Conservation (phyloP, 2,329 filamentous ascomycete genomes). For the Xylaria sp. region DNA sequence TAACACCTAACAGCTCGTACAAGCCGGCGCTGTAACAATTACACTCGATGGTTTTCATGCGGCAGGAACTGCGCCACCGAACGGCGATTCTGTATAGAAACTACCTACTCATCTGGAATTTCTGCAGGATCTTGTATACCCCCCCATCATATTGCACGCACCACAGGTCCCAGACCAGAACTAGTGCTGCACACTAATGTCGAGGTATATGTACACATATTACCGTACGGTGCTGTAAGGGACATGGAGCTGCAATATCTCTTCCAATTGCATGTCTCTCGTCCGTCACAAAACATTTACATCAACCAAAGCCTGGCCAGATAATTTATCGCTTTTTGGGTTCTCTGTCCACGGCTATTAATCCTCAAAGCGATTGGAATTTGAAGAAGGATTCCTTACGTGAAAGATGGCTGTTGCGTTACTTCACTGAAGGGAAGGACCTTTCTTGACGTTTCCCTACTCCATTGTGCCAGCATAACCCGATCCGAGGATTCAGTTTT, state of each 20-base stretch:
- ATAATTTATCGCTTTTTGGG: constrained; percentile 36
- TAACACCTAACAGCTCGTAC: constrained; percentile 73
- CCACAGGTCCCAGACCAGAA: constrained; percentile 17
- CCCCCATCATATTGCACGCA: constrained; percentile 16
- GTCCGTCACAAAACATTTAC: constrained; percentile 40
- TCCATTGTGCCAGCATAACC: constrained; percentile 47
- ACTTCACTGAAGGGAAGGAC: constrained; percentile 45
- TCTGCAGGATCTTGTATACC: constrained; percentile 32
- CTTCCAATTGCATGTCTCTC: constrained; percentile 21
- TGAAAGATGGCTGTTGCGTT: constrained; percentile 41
- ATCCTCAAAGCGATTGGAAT: constrained; percentile 19
- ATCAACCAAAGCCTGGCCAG: constrained; percentile 23
- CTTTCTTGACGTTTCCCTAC: constrained; percentile 41
- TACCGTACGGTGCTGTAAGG: constrained; percentile 33
- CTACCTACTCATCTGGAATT: constrained; percentile 23
- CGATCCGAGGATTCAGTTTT: constrained; percentile 18
- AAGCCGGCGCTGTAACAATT: constrained; percentile 91
- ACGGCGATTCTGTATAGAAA: constrained; percentile 40
- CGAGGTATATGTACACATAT: constrained; percentile 26
- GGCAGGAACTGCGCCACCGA: constrained; percentile 41
- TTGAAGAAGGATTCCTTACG: constrained; percentile 34
- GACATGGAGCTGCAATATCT: constrained; percentile 29
- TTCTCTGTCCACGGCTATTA: constrained; percentile 37
- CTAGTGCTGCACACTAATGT: constrained; percentile 7
- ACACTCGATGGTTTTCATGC: constrained; percentile 86